A percentile compares a stretch with the other conserved stretches of the same genome.
These are phyloP conservation scores for Rosa multiflora DNA, from an alignment of 306 rosid species.

Conservation along the genomic window DNA sequence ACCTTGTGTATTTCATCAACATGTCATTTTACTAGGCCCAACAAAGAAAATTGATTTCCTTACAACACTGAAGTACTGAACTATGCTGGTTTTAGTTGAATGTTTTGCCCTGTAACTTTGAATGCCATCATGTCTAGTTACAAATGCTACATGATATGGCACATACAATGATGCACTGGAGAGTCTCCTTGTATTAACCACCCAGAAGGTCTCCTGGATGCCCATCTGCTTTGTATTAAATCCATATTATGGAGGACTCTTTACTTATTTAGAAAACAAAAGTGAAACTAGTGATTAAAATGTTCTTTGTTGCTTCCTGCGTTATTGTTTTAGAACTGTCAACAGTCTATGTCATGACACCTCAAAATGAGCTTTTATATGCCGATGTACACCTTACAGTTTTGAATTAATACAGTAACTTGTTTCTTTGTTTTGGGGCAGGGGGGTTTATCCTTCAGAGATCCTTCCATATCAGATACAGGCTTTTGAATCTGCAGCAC, in stretches of 20 bases:
- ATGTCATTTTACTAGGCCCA: not conserved
- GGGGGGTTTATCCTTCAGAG: slow-evolving; percentile 76
- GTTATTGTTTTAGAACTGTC: not conserved
- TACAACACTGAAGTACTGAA: not conserved
- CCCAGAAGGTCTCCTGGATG: not conserved
- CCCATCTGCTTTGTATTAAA: not conserved
- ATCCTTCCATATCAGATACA: slow-evolving; percentile 58
- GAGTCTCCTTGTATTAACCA: not conserved
- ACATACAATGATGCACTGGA: not conserved
- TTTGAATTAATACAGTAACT: slow-evolving; percentile 20
- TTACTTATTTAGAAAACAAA: not conserved
- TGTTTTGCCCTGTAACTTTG: not conserved
- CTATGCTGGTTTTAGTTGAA: not conserved
- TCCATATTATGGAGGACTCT: not conserved
- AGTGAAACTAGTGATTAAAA: not conserved
- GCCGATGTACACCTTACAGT: slow-evolving; percentile 13
- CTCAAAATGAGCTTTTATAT: slow-evolving; percentile 10
- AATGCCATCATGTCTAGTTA: not conserved
- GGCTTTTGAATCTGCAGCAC: slow-evolving; percentile 25
- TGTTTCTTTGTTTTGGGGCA: slow-evolving; percentile 44
- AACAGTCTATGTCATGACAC: slow-evolving; percentile 11
- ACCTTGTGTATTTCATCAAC: not conserved
- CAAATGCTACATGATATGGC: not conserved
- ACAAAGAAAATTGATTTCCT: not conserved
- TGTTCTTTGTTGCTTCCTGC: not conserved